These are phyloP conservation scores for Malbranchea cinnamomea DNA, from an alignment of 2,329 filamentous ascomycete genomes.

Conservation along the genomic window DNA sequence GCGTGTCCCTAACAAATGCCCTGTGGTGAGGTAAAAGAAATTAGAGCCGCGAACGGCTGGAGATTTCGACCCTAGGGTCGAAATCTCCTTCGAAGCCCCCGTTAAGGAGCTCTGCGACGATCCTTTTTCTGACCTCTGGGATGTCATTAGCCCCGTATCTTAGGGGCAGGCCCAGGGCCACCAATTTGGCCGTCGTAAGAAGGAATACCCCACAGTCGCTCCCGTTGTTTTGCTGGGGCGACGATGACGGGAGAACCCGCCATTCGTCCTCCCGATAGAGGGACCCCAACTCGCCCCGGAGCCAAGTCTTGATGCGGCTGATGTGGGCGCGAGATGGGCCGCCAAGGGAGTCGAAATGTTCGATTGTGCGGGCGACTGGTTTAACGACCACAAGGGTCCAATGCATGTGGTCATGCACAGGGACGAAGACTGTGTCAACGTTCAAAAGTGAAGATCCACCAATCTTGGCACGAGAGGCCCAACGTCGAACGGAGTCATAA, in stretches of 20 bases:
- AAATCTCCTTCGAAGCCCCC: slow-evolving; percentile 31
- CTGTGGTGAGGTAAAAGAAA: too few species aligned
- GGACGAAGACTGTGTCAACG: slow-evolving; percentile 33
- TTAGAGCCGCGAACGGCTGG: slow-evolving; percentile 9
- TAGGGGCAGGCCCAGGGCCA: slow-evolving; percentile 29
- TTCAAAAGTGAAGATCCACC: slow-evolving; percentile 28
- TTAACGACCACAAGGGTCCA: slow-evolving; percentile 35
- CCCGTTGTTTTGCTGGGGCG: slow-evolving; percentile 32
- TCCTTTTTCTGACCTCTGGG: slow-evolving; percentile 26
- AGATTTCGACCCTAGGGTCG: slow-evolving; percentile 11
- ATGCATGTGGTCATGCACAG: slow-evolving; percentile 31
- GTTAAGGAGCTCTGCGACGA: slow-evolving; percentile 33
- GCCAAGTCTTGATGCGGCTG: slow-evolving; percentile 25
- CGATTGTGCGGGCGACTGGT: slow-evolving; percentile 28
- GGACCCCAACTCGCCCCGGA: slow-evolving; percentile 26
- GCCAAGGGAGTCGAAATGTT: slow-evolving; percentile 34
- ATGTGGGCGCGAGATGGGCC: slow-evolving; percentile 20
- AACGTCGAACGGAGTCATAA: slow-evolving; percentile 25
- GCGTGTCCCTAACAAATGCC: slow-evolving; percentile 1
- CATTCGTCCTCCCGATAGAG: slow-evolving; percentile 30
- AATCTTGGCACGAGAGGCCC: slow-evolving; percentile 33
- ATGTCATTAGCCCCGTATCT: slow-evolving; percentile 28
- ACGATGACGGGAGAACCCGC: slow-evolving; percentile 23
- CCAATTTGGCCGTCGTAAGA: slow-evolving; percentile 33
- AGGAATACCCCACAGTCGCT: slow-evolving; percentile 37